Conservation (phyloP, 257 asterid genomes). For the Nyctanthes arbortristis region DNA sequence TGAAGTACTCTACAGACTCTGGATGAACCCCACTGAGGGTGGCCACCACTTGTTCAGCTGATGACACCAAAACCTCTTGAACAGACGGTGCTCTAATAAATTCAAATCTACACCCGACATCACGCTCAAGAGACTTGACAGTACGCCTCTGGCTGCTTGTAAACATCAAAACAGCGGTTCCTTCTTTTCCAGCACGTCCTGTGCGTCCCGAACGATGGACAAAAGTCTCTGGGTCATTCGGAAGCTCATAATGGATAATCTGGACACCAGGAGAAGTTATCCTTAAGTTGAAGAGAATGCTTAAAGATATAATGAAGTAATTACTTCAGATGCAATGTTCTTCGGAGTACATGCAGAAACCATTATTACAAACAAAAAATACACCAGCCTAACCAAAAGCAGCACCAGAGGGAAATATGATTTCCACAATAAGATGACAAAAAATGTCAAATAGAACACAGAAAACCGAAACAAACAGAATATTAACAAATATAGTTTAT, state of each 20-base stretch:
- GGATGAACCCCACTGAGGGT: conserved; percentile 51
- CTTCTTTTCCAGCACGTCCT: conserved; percentile 91
- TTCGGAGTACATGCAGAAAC: neutral
- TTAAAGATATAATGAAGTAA: neutral
- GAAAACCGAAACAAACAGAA: neutral
- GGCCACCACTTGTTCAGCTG: conserved; percentile 62
- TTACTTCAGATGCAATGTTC: neutral
- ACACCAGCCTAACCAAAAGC: neutral
- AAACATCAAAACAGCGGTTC: conserved; percentile 74
- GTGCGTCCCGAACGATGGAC: conserved; percentile 99
- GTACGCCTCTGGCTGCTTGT: conserved; percentile 77
- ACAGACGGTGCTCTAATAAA: conserved; percentile 71
- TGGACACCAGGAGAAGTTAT: conserved; percentile 30
- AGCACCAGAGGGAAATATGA: neutral
- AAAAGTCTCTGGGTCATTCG: conserved; percentile 94
- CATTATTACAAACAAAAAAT: neutral
- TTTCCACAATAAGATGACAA: neutral
- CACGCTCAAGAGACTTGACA: conserved; percentile 76
- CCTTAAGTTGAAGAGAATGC: too few relatives aligned
- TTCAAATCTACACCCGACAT: conserved; percentile 78
- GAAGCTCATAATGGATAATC: conserved; percentile 96
- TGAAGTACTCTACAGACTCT: conserved; percentile 45
- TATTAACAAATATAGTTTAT: neutral
- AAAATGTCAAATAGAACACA: neutral
- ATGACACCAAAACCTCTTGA: conserved; percentile 77